Base-by-base conservation (phyloP, 495 filamentous ascomycete genomes). In the Penicillium tannophilum region DNA sequence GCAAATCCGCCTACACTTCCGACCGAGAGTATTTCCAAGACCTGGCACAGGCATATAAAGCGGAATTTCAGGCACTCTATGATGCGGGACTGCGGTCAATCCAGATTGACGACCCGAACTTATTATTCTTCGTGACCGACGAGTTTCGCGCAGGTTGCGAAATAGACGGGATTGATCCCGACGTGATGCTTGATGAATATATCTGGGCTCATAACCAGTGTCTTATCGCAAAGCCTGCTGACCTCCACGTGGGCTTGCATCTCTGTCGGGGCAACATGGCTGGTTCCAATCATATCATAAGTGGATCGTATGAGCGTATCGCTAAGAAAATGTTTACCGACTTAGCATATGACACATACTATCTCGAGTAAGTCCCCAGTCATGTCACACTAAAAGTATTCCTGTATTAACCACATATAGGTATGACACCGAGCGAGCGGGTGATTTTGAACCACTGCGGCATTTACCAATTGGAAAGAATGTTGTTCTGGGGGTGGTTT, bases 161-260 rank as follows among this genome's bases (percentile, higher is more conserved):
- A 5, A 39, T 43, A 3, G 59, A 64, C 30, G 65, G 63, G 0
- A 26, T 64, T 14, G 54, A 65, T 23, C 76, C 80, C 30, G 74
- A 83, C 55, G 65, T 70, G 35, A 74, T 87, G 31, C 78, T 84
- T 36, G 79, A 80, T 56, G 75, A 83, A 47, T 86, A 87, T 64
- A 82, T 81, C 45, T 68, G 72, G 43, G 79, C 86, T 23, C 85
- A 86, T 73, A 88, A 87, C 63, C 76, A 76, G n/a, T 80, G 81
- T 62, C 76, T 88, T 61, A 66, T 70, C 26, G 71, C 78, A 64
- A 74, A 76, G n/a, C 84, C 85, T 4, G 69, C 67, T 33, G 84
- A 85, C 60, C 76, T 88, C 72, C 76, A 84, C 52, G 72, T 87
- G 36, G 84, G 84, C 12, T 80, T 88, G 60, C 84, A 87, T 71